Percentiles rank a stretch among this genome's conserved stretches.
phyloP scores from a whole-genome alignment of 108 stramenopile genomes.

The Cyclotella atomus region DNA sequence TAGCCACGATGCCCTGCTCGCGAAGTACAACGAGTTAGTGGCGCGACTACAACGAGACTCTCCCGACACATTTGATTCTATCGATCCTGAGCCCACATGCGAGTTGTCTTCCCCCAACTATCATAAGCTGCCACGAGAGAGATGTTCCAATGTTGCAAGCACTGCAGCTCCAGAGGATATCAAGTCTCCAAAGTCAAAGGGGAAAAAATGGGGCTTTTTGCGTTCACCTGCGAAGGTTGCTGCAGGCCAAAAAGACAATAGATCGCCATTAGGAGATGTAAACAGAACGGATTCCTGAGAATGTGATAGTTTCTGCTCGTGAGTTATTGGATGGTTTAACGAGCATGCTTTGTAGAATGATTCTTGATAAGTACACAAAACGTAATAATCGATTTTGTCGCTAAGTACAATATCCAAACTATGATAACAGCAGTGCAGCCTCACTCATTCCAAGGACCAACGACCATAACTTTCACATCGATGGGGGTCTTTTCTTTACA shows the following conservation, averaged over 20 bases:
- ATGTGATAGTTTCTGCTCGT: too few relatives aligned
- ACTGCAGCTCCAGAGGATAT: slow-evolving; percentile 23
- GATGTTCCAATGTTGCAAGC: slow-evolving; percentile 45
- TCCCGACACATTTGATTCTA: slow-evolving; percentile 17
- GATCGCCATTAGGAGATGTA: too few relatives aligned
- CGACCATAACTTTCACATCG: slow-evolving; percentile 75
- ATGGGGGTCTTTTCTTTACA: slow-evolving; percentile 80
- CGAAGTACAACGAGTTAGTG: slow-evolving; percentile 44
- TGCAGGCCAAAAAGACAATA: slow-evolving; percentile 5
- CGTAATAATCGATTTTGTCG: too few relatives aligned
- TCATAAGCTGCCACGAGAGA: slow-evolving; percentile 38
- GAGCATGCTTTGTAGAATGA: too few relatives aligned
- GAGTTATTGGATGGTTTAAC: too few relatives aligned
- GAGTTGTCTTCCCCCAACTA: slow-evolving; percentile 16
- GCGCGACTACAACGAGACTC: background rate
- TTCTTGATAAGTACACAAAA: too few relatives aligned
- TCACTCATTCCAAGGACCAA: slow-evolving; percentile 70
- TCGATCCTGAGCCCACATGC: background rate
- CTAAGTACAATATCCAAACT: too few relatives aligned
- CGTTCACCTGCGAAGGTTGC: slow-evolving; percentile 39
- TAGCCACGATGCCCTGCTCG: slow-evolving; percentile 29
- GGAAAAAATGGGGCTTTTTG: slow-evolving; percentile 30
- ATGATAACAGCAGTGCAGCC: too few relatives aligned
- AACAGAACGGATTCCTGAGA: too few relatives aligned
- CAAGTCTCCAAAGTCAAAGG: slow-evolving; percentile 26